These are phyloP conservation scores for Cucurbita maxima DNA, from an alignment of 306 rosid species.

Conservation along the genomic window DNA sequence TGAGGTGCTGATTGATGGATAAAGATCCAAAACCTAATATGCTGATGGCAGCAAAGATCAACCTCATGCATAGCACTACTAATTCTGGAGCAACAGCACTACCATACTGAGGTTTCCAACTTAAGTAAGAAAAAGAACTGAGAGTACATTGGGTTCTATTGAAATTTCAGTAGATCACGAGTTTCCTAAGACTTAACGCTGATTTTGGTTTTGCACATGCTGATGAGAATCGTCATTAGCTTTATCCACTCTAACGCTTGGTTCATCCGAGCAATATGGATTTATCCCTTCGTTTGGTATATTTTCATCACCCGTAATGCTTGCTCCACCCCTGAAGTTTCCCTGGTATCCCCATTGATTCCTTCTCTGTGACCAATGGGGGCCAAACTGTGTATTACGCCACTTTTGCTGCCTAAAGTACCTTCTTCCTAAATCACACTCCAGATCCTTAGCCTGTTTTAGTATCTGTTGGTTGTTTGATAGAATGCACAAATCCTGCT, in stretches of 20 bases:
- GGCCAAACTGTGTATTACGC: conserved; percentile 43
- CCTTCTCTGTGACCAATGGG: conserved; percentile 38
- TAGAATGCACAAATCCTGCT: conserved; percentile 15
- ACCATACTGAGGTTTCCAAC: conserved; percentile 40
- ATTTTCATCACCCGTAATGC: conserved; percentile 36
- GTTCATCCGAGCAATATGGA: conserved; percentile 41
- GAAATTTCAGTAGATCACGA: conserved; percentile 21
- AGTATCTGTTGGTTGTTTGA: conserved; percentile 13
- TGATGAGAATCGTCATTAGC: conserved; percentile 45
- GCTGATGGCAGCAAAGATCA: conserved; percentile 6
- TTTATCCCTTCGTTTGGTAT: conserved; percentile 32
- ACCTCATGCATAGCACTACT: conserved; percentile 11
- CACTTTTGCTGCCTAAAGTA: conserved; percentile 82
- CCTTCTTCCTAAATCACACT: conserved; percentile 41
- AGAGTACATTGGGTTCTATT: conserved; percentile 22
- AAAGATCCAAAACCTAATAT: conserved; percentile 19
- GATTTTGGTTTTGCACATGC: conserved; percentile 44
- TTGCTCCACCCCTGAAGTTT: conserved; percentile 22
- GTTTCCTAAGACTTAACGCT: conserved; percentile 44
- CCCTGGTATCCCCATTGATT: conserved; percentile 33
- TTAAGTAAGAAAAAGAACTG: conserved; percentile 48
- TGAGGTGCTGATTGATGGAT: conserved; percentile 18
- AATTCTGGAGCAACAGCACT: conserved; percentile 14
- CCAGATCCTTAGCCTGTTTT: conserved; percentile 51
- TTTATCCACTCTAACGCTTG: conserved; percentile 42